Evolutionary conservation across 2,329 filamentous ascomycete genomes (phyloP), one percentile per base, ranked within the genome.

Genomic region (Sodiomyces alkalinus): DNA sequence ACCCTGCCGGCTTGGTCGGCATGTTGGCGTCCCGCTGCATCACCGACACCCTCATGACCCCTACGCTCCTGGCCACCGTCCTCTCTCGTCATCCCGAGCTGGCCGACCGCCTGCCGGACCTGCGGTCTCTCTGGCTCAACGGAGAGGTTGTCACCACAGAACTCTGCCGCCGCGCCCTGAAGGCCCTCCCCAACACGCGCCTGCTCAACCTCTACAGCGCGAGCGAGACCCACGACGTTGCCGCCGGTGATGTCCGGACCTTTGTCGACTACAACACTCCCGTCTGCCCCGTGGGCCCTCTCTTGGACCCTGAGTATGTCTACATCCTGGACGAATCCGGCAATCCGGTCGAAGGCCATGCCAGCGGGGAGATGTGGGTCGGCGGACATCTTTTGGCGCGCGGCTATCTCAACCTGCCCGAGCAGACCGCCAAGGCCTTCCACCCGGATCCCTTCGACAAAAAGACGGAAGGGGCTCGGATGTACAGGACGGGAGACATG

Each of bases 21-120:
- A 54, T 83, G 15, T 66, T 87, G 8, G 56, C 69, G 0, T 54
- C 64, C 11, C 73, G 74, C 44, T 59, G 61, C 31, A 70, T 85
- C 41, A 85, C 79, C 11, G 80, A 87, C 46, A 86, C 80, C 11
- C 63, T 87, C 29, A 86, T 86, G 77, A 86, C 80, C 0, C 80
- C 80, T 0, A 86, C 80, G 0, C 63, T 87, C 10, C 60, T 87
- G 25, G 74, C 80, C 16, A 78, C 80, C 2, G 72, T 85, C 3
- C 63, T 87, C 12, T 64, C 77, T 2, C 66, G 78, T 23, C 74
- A 83, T 46, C 60, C 75, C 6, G 61, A 74, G 24, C 64, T 86
- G 28, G 70, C 65, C 12, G 53, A 60, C 16, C 64, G 68, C 22
- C 59, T 86, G 7, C 73, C 76, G 6, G 52, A 76, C 12, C 56